Evolutionary conservation across 768 basidiomycete genomes (phyloP), one percentile per base, ranked within the genome.

Genomic region (Boletus rubropictus): DNA sequence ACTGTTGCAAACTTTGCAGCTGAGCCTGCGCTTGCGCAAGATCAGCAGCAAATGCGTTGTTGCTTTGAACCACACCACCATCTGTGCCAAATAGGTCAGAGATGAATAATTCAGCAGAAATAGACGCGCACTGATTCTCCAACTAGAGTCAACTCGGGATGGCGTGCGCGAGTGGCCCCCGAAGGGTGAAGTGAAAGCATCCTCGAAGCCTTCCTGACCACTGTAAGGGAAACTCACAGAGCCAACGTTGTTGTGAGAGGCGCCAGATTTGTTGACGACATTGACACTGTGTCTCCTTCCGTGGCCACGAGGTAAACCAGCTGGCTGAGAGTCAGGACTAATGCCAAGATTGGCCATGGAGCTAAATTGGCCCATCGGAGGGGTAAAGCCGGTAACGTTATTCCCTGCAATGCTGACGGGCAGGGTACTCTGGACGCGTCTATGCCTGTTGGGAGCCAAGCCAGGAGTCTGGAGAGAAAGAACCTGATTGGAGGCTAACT

Each of bases 21-120:
- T 99, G 96, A 5, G 94, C 93, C 65, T 97, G 94, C 7, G 96
- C 96, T 62, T 95, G 90, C 3, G 93, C 95, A 21, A 99, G 84
- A 64, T 96, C 92, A 12, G 89, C 78, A 24, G 82, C 77, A 57
- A 85, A 83, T 12, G 72, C 77, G 50, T 75, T 78, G 52, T 76
- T 79, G 52, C 77, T 77, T 63, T 86, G 73, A 11, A 74, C 73
- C 35, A 89, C 84, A 41, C 86, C 85, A 37, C 86, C 88, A 68
- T 86, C 86, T 89, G 50, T 39, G 28, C 49, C 31, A 31, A 8
- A 50, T 32, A 36, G 24, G 50, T 63, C 31, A 59, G 49, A 32
- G 6, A 29, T 42, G 38, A 10, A 22, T 39, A 40, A 24, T 15
- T 5, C 10, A 21, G 2, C 8, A 39, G 5, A 35, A 33, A 28